Conservation (phyloP, 1,284 basidiomycete genomes). For the Ustilago loliicola region DNA sequence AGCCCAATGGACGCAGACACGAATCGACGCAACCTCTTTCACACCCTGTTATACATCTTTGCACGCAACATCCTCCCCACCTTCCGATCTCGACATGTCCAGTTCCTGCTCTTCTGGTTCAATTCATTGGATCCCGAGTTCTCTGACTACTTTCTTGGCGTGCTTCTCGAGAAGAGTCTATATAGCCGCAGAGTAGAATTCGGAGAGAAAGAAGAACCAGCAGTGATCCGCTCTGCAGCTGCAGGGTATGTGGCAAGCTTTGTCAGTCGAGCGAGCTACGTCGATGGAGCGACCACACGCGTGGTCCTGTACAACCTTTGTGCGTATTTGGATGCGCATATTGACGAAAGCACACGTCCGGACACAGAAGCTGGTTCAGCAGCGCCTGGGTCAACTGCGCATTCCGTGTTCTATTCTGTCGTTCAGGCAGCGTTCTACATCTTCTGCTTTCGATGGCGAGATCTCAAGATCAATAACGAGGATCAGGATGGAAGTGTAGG, state of each 20-base stretch:
- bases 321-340: slow-evolving; percentile 81
- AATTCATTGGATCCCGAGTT: slow-evolving; percentile 89
- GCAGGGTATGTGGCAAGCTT: slow-evolving; percentile 78
- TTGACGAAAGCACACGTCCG: slow-evolving; percentile 71
- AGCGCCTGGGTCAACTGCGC: slow-evolving; percentile 54
- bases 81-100: slow-evolving; percentile 95
- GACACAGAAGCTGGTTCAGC: slow-evolving; percentile 55
- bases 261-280: slow-evolving; percentile 89
- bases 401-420: slow-evolving; percentile 87
- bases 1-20: slow-evolving; percentile 48
- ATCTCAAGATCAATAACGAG: slow-evolving; percentile 76
- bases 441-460: slow-evolving; percentile 97
- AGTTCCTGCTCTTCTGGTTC: slow-evolving; percentile 96
- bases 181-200: slow-evolving; percentile 73
- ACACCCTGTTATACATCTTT: slow-evolving; percentile 90
- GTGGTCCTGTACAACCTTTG: slow-evolving; percentile 86
- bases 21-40: slow-evolving; percentile 74
- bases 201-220: slow-evolving; percentile 54
- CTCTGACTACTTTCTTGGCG: slow-evolving; percentile 91
- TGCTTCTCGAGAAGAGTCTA: slow-evolving; percentile 88
- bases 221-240: slow-evolving; percentile 65
- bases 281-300: slow-evolving; percentile 82
- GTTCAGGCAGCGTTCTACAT: slow-evolving; percentile 94
- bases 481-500: slow-evolving; percentile 73
- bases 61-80: slow-evolving; percentile 92